Evolutionary conservation across 805 yeast genomes (phyloP).

Genomic region (Diddensiella caesifluorescens): DNA sequence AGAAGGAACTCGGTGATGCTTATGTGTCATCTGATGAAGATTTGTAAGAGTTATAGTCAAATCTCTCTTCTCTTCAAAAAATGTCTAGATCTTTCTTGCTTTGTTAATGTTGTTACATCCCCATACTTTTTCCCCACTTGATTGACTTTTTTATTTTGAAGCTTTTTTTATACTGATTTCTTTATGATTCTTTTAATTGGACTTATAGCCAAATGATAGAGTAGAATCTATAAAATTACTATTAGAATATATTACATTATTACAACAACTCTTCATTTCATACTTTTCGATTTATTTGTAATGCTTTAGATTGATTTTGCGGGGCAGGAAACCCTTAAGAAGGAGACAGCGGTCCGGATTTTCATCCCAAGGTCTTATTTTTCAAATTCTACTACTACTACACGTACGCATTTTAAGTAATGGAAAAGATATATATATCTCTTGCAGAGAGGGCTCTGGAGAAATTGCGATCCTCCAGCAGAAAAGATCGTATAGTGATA

Average conservation of each 20-base stretch:
- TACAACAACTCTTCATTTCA: not conserved
- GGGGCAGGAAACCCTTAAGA: too few species aligned
- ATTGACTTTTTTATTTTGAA: not conserved
- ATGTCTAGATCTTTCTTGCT: not conserved
- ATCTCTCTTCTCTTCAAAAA: not conserved
- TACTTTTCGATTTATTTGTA: too few species aligned
- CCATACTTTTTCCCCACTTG: not conserved
- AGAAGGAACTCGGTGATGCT: slow-evolving; percentile 99
- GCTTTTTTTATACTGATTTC: not conserved
- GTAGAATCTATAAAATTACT: not conserved
- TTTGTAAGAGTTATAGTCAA: slow-evolving; percentile 41
- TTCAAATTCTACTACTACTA: not conserved
- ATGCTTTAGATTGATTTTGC: too few species aligned
- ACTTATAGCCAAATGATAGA: too few species aligned
- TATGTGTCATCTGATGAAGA: slow-evolving; percentile 97
- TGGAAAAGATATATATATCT: slow-evolving; percentile 7
- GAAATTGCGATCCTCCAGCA: slow-evolving; percentile 4
- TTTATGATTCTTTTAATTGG: slow-evolving; percentile 6
- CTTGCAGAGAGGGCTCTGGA: slow-evolving; percentile 13
- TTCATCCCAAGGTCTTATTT: too few species aligned
- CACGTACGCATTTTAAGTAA: not conserved
- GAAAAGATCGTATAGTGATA: slow-evolving; percentile 43
- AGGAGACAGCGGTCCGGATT: too few species aligned
- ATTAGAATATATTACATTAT: not conserved
- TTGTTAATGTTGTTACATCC: slow-evolving; percentile 1